These are phyloP conservation scores for Teunomyces funiuensis DNA, from an alignment of 805 yeast genomes.

Conservation along the genomic window DNA sequence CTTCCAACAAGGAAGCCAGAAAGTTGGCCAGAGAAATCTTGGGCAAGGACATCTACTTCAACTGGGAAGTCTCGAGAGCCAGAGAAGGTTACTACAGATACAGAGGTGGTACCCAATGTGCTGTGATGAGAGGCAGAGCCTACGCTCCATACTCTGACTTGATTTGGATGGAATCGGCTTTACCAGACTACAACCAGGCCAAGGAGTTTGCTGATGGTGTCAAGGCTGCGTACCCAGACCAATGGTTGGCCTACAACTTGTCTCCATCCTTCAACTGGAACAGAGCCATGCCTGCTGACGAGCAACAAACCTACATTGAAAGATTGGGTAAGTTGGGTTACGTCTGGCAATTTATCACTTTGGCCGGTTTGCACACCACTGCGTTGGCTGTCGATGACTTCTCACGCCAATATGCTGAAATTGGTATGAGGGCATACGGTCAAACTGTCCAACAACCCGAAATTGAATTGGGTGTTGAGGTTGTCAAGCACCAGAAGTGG, in stretches of 20 bases:
- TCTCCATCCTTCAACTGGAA: conserved; percentile 99
- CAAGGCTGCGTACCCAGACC: conserved; percentile 73
- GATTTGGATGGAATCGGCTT: conserved; percentile 97
- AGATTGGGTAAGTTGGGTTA: conserved; percentile 87
- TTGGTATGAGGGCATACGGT: conserved; percentile 97
- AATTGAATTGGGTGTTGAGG: conserved; percentile 87
- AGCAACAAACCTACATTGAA: conserved; percentile 87
- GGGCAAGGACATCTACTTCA: conserved; percentile 82
- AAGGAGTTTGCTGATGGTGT: conserved; percentile 94
- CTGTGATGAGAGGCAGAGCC: conserved; percentile 94
- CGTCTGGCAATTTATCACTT: conserved; percentile 96
- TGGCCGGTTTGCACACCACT: conserved; percentile 95
- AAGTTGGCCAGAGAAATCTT: conserved; percentile 69
- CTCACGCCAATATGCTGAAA: conserved; percentile 69
- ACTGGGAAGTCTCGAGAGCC: conserved; percentile 95
- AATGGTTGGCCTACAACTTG: conserved; percentile 95
- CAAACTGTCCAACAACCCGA: conserved; percentile 82
- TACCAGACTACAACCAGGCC: conserved; percentile 92
- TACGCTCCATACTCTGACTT: conserved; percentile 93
- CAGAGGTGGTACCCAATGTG: conserved; percentile 96
- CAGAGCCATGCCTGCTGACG: conserved; percentile 81
- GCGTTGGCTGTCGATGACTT: conserved; percentile 89
- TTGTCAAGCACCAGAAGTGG: conserved; percentile 98
- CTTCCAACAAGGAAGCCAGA: conserved; percentile 79
- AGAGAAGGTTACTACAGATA: conserved; percentile 97